Percentiles rank a stretch among this genome's conserved stretches.
Evolutionary conservation across 176 grass and related monocot genomes (phyloP).

Genomic region (Hyparrhenia diplandra): DNA sequence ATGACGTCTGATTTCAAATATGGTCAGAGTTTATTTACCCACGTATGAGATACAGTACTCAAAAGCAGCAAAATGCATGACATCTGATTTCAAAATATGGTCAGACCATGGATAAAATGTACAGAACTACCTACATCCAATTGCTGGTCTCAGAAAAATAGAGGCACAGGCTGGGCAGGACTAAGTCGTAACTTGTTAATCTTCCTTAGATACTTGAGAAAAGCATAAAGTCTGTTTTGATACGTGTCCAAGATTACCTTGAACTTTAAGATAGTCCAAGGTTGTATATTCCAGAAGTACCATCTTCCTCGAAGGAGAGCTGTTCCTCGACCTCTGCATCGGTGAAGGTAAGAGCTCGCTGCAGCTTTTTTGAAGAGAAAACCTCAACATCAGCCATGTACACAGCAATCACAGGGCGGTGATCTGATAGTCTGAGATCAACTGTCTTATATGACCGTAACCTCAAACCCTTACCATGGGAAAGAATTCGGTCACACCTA

Average conservation of each 20-base stretch:
- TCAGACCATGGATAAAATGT: constrained; percentile 26
- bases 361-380: constrained; percentile 79
- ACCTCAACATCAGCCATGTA: constrained; percentile 75
- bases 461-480: constrained; percentile 67
- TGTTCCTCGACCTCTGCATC: constrained; percentile 79
- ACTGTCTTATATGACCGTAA: constrained; percentile 52
- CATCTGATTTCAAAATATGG: constrained; percentile 39
- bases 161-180: constrained; percentile 3
- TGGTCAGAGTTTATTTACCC: constrained; percentile 24
- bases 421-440: constrained; percentile 75
- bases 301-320: constrained; percentile 52
- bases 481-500: constrained; percentile 94
- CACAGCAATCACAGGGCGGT: constrained; percentile 77
- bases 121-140: constrained; percentile 9
- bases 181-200: neutral
- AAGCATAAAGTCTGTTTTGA: neutral
- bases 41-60: neutral
- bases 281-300: constrained; percentile 33
- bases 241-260: neutral
- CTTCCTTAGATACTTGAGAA: neutral
- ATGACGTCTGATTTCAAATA: constrained; percentile 21
- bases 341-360: constrained; percentile 93
- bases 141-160: constrained; percentile 14
- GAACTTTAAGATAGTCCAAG: constrained; percentile 21
- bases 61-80: neutral